Conservation (phyloP, 129 eudicot species). For the Helianthus annuus region DNA sequence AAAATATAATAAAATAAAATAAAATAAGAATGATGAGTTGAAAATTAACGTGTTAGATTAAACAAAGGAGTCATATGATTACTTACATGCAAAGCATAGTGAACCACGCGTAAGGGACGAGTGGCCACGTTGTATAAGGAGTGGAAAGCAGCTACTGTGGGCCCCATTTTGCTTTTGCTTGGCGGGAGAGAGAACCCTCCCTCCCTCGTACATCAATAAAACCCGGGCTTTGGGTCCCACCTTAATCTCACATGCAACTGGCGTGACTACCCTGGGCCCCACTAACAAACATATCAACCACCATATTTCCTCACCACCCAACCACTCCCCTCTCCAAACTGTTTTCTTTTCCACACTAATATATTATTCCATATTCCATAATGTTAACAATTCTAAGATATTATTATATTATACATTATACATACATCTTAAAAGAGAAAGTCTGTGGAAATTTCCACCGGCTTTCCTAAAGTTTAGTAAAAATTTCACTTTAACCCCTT, state of each 20-base stretch:
- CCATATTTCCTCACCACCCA: constrained; percentile 8
- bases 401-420: too few relatives aligned
- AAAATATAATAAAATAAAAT: too few relatives aligned
- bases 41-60: neutral
- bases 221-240: constrained; percentile 22
- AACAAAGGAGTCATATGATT: neutral
- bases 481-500: too few relatives aligned
- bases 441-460: too few relatives aligned
- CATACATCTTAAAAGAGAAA: too few relatives aligned
- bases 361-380: too few relatives aligned
- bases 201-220: constrained; percentile 30
- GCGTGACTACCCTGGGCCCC: constrained; percentile 33
- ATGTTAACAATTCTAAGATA: too few relatives aligned
- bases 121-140: constrained; percentile 33
- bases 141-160: constrained; percentile 33
- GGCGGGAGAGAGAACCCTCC: constrained; percentile 25
- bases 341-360: too few relatives aligned
- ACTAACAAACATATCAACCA: constrained; percentile 14
- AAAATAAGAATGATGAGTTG: neutral
- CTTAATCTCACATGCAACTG: constrained; percentile 28
- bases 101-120: constrained; percentile 20
- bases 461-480: too few relatives aligned
- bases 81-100: constrained; percentile 32
- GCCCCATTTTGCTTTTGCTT: constrained; percentile 22
- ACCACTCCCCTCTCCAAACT: too few relatives aligned